These are phyloP conservation scores for Candida xyloterini DNA, from an alignment of 805 yeast genomes.

Conservation along the genomic window DNA sequence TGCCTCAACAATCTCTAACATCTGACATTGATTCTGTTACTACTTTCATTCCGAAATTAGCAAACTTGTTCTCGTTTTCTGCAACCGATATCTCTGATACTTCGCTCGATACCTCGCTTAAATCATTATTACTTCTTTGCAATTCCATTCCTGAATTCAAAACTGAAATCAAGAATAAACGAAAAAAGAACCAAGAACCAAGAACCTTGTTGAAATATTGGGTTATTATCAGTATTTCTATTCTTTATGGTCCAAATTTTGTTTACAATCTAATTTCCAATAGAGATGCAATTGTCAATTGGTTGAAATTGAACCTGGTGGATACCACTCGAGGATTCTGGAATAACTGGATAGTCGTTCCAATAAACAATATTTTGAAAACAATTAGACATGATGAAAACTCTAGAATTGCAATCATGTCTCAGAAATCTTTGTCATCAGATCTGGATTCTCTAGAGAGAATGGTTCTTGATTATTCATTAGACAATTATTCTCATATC, in stretches of 20 bases:
- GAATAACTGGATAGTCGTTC: slow-evolving; percentile 80
- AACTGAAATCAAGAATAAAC: neutral
- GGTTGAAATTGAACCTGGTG: slow-evolving; percentile 56
- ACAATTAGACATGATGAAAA: slow-evolving; percentile 84
- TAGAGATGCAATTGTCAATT: slow-evolving; percentile 49
- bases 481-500: slow-evolving; percentile 32
- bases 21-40: neutral
- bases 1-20: slow-evolving; percentile 28
- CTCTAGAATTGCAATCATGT: slow-evolving; percentile 69
- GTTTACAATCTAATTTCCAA: slow-evolving; percentile 44
- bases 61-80: neutral
- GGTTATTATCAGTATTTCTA: slow-evolving; percentile 40
- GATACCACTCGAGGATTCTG: slow-evolving; percentile 68
- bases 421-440: slow-evolving; percentile 72
- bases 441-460: slow-evolving; percentile 80
- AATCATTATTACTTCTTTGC: slow-evolving; percentile 8
- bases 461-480: slow-evolving; percentile 76
- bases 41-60: slow-evolving; percentile 1
- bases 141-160: slow-evolving; percentile 8
- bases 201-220: slow-evolving; percentile 52
- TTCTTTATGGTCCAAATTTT: slow-evolving; percentile 54
- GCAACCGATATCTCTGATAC: neutral
- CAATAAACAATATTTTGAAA: slow-evolving; percentile 64
- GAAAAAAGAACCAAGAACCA: slow-evolving; percentile 36
- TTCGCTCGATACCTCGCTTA: slow-evolving; percentile 13